A percentile compares a stretch with the other conserved stretches of the same genome.
phyloP scores from a whole-genome alignment of 345 rosid genomes.

The Sonneratia alba region DNA sequence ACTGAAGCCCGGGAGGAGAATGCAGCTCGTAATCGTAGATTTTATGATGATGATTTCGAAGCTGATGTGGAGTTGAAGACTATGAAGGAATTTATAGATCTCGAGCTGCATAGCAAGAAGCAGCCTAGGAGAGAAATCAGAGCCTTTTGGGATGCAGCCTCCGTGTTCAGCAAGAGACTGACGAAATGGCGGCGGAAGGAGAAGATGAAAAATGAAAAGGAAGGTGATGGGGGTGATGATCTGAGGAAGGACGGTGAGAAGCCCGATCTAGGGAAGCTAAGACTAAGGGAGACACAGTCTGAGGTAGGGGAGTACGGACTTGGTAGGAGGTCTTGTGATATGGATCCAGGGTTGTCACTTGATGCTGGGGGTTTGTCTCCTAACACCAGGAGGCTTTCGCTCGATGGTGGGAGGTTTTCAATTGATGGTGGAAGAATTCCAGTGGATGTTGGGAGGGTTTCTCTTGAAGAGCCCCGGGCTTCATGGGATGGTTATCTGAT shows the following conservation, averaged over 20 bases:
- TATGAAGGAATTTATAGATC: constrained; percentile 80
- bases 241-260: constrained; percentile 23
- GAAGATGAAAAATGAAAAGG: constrained; percentile 22
- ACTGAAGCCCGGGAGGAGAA: background rate
- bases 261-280: constrained; percentile 2
- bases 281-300: constrained; percentile 31
- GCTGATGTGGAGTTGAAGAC: constrained; percentile 42
- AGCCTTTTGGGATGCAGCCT: constrained; percentile 42
- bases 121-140: constrained; percentile 33
- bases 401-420: constrained; percentile 23
- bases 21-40: constrained; percentile 7
- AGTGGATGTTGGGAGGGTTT: constrained; percentile 38
- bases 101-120: constrained; percentile 46
- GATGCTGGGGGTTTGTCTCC: constrained; percentile 27
- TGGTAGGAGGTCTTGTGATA: constrained; percentile 56
- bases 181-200: constrained; percentile 48
- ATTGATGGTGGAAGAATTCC: constrained; percentile 31
- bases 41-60: constrained; percentile 23
- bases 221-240: constrained; percentile 11
- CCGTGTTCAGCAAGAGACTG: constrained; percentile 50
- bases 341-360: constrained; percentile 54
- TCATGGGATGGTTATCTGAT: constrained; percentile 45
- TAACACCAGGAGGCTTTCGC: constrained; percentile 37
- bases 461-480: constrained; percentile 41
- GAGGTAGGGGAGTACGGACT: constrained; percentile 39